phyloP scores from a whole-genome alignment of 192 early-diverging fungal species.

The Irineochytrium annulatum region DNA sequence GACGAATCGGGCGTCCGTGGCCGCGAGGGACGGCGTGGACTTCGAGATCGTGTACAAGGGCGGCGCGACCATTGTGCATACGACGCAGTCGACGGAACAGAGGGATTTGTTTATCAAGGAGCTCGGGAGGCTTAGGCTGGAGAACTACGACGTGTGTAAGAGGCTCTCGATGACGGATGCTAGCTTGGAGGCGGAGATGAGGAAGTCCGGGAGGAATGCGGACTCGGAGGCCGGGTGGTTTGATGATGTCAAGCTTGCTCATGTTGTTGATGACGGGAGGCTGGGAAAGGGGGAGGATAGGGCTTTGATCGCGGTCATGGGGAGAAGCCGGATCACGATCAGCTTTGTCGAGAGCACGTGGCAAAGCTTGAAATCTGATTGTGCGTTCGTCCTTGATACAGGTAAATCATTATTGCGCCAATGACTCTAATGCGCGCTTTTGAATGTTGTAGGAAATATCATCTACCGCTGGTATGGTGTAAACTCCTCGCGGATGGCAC shows the following conservation, averaged over 20 bases:
- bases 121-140: conserved; percentile 1
- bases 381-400: conserved; percentile 25
- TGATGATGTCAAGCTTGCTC: not conserved
- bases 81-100: not conserved
- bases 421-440: not conserved
- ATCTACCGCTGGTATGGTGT: conserved; percentile 26
- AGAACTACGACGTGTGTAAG: conserved; percentile 10
- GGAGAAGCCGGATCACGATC: conserved; percentile 11
- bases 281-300: conserved; percentile 22
- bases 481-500: conserved; percentile 25
- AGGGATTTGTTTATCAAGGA: conserved; percentile 10
- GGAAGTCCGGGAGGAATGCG: not conserved
- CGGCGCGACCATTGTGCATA: not conserved
- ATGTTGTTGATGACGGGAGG: conserved; percentile 16
- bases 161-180: conserved; percentile 20
- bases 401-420: too few species aligned
- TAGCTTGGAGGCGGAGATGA: conserved; percentile 2
- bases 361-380: conserved; percentile 8
- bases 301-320: conserved; percentile 20
- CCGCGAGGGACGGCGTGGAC: too few species aligned
- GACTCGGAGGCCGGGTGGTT: not conserved
- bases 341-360: not conserved
- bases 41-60: not conserved
- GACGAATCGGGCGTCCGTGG: too few species aligned
- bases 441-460: conserved; percentile 7